These are phyloP conservation scores for Lentinula sp. DNA, from an alignment of 768 basidiomycete species.

Conservation along the genomic window DNA sequence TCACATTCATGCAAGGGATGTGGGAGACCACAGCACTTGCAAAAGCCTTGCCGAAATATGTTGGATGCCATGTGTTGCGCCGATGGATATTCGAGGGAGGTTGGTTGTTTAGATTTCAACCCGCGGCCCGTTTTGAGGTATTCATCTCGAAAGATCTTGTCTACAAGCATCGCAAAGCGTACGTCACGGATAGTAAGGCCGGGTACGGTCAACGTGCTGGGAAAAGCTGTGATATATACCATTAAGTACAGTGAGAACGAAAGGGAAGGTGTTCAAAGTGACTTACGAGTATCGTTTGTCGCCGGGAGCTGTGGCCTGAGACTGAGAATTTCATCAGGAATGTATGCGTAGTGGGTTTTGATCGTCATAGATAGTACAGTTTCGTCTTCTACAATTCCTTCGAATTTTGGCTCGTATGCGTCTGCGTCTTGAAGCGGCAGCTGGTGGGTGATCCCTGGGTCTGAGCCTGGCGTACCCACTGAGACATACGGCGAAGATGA, in stretches of 20 bases:
- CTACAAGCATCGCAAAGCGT: conserved; percentile 1
- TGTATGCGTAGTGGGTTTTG: neutral
- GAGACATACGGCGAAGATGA: too few relatives aligned
- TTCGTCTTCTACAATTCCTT: neutral
- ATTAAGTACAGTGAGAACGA: neutral
- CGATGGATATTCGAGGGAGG: neutral
- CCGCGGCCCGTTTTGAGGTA: neutral
- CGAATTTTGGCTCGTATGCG: neutral
- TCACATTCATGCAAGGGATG: neutral
- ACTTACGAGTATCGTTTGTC: neutral
- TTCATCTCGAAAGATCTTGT: neutral
- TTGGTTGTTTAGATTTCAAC: neutral
- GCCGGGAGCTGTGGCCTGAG: neutral
- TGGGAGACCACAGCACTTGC: neutral
- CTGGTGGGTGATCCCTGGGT: neutral
- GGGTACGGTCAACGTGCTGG: neutral
- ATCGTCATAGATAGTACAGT: neutral
- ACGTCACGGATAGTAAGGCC: neutral
- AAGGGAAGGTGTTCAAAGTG: neutral
- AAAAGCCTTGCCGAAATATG: neutral
- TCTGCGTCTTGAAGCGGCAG: neutral
- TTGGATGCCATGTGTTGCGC: neutral
- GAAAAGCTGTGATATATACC: neutral
- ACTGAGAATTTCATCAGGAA: neutral
- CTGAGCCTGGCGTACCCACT: neutral